Base-by-base conservation (phyloP, 2,329 filamentous ascomycete genomes). In the Chaetothyriales sp. region DNA sequence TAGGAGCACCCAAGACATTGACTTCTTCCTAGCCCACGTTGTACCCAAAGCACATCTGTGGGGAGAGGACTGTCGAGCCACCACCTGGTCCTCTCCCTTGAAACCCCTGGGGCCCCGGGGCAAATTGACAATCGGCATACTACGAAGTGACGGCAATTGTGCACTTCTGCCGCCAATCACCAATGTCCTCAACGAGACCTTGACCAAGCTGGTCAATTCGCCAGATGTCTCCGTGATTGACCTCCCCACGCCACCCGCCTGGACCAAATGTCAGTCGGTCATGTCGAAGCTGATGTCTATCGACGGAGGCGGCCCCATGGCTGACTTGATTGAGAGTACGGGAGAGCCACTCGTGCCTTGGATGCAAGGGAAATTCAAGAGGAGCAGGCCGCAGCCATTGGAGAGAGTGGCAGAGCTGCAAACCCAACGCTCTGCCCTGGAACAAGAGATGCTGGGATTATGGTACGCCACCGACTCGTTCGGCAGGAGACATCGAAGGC, bases 311-410 rank as follows among this genome's bases (percentile, higher is more conserved):
- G 71, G 73, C 8, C 60, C 62, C 45, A 77, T 80, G 68, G 73
- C 80, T 49, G 72, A 80, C 59, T 65, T 78, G 5, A 65, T 83
- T 20, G 75, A 78, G 49, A 62, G 67, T 9, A 77, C 70, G 2
- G 67, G 66, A 5, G 80, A 82, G 55, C 75, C 77, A 0, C 64
- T 81, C 1, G 79, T 74, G 10, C 76, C 75, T 1, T 83, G 78
- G 77, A 69, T 81, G n/a, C 64, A 67, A 36, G 68, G 67, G 2
- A 69, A 77, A 3, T 64, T 79, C 43, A 69, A 67, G 39, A 70
- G 75, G 7, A 71, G 73, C 44, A 65, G 69, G 1, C 66, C 69
- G 5, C 67, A 73, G 26, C 64, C 67, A 0, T 60, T 80, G 3
- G 65, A 71, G 0, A 69, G 75, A 44, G 58, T 80, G 0, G 68